phyloP scores from a whole-genome alignment of 164 flowering plant species.

The Berberis vulgaris region DNA sequence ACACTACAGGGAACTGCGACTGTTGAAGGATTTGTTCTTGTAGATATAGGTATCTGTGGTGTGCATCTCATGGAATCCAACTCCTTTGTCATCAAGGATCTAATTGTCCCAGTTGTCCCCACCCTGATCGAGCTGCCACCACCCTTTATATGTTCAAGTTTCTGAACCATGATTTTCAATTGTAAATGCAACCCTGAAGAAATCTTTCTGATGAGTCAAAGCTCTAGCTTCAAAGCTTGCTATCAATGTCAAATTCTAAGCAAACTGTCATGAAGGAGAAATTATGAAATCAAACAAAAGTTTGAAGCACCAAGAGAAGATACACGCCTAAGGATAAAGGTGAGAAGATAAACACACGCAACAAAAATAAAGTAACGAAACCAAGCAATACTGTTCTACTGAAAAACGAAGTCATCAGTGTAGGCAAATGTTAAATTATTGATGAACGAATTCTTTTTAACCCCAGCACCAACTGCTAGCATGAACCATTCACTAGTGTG shows the following conservation, averaged over 20 bases:
- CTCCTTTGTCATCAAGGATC: slow-evolving; percentile 72
- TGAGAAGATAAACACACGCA: too few relatives aligned
- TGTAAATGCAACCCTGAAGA: background rate
- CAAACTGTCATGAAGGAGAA: background rate
- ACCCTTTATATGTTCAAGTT: slow-evolving; percentile 54
- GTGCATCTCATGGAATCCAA: slow-evolving; percentile 32
- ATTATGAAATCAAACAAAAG: background rate
- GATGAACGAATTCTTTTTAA: too few relatives aligned
- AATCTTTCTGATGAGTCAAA: slow-evolving; percentile 1
- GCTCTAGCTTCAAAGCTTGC: slow-evolving; percentile 1
- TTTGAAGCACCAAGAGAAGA: too few relatives aligned
- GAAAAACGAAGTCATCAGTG: too few relatives aligned
- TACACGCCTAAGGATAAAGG: too few relatives aligned
- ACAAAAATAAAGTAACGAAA: too few relatives aligned
- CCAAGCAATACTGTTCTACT: too few relatives aligned
- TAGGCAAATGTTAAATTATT: too few relatives aligned
- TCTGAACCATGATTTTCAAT: slow-evolving; percentile 45
- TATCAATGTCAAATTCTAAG: background rate
- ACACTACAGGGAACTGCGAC: slow-evolving; percentile 29
- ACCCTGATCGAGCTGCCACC: slow-evolving; percentile 76
- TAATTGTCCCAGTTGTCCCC: slow-evolving; percentile 73
- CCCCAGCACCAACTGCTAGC: too few relatives aligned
- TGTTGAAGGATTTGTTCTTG: slow-evolving; percentile 18
- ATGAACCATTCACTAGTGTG: too few relatives aligned
- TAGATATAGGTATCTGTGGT: slow-evolving; percentile 18